Evolutionary conservation across 108 stramenopile species (phyloP), one percentile per base, ranked within the genome.

Genomic region (Halocafeteria seosinensis): DNA sequence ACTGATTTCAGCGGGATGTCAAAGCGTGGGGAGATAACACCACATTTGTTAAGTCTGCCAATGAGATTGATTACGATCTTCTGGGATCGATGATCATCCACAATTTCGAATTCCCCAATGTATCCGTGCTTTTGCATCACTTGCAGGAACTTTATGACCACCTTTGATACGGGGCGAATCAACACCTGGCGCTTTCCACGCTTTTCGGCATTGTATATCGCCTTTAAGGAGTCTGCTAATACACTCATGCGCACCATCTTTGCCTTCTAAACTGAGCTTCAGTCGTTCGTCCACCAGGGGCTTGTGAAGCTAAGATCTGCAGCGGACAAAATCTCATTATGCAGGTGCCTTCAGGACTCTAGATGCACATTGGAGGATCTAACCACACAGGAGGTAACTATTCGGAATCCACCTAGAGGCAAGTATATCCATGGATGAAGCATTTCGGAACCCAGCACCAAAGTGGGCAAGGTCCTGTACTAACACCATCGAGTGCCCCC

Each of bases 161-260:
- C 97, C 91, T 99, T 99, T 62, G 91, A 92, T 50, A 85, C 89
- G 50, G 97, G 97, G 38, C 97, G 89, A 80, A 99, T 87, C 59
- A 99, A 76, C 31, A 95, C 94, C 79, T 99, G 97, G 63, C 92
- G 71, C 76, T 95, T 92, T 69, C 97, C 97, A 67, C 94, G 93
- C 87, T 99, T 95, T 77, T 99, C 97, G 50, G 97, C 97, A 85
- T 99, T 99, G 78, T 90, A 88, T 78, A 99, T 89, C 72, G 93
- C 94, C 82, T 99, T 99, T 36, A 99, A 87, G 80, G 88, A 89
- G 82, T 99, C 97, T 71, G 97, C 97, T 65, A 99, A 84, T 68
- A 96, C 94, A 60, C 85, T 87, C 93, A 98, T 95, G 76, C 92
- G 91, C 76, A 95, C 94, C 96, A 98, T 98, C 29, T 21, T 47